Conservation (phyloP, 139 green algal species). For the Helicosporidium sp. region DNA sequence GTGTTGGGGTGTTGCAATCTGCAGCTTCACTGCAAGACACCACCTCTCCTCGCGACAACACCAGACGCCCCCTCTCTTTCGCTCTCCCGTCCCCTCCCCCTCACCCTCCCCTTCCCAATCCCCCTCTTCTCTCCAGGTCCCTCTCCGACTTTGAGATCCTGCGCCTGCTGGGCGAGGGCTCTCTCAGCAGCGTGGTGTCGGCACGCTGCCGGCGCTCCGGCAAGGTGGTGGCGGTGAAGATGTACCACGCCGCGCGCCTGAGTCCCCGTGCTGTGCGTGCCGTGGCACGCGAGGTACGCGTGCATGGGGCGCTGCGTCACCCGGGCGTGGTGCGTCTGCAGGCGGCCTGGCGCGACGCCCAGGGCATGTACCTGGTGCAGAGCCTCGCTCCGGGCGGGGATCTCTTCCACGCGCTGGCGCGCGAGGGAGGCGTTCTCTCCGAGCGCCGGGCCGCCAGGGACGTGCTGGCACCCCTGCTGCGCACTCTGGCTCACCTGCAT, state of each 20-base stretch:
- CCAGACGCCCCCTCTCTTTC: no score
- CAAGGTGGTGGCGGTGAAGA: slow-evolving; percentile 43
- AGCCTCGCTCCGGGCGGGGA: slow-evolving; percentile 32
- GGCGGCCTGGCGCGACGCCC: slow-evolving; percentile 56
- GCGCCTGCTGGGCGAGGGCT: slow-evolving; percentile 11
- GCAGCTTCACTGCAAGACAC: no score
- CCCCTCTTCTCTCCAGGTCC: no score
- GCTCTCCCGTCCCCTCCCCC: no score
- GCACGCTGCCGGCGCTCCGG: slow-evolving; percentile 27
- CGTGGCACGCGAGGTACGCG: slow-evolving; percentile 51
- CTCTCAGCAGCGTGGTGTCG: slow-evolving; percentile 13
- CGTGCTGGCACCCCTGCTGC: no score
- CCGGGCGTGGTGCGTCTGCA: slow-evolving; percentile 50
- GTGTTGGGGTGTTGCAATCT: no score
- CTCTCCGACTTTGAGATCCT: slow-evolving; percentile 10
- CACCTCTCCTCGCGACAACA: no score
- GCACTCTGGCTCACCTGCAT: no score
- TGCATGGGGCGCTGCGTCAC: slow-evolving; percentile 51
- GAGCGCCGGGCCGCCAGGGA: no score
- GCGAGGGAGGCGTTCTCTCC: no score
- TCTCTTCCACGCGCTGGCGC: no score
- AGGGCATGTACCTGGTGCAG: slow-evolving; percentile 62
- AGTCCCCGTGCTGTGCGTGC: slow-evolving; percentile 21
- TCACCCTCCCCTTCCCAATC: no score
- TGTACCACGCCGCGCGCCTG: slow-evolving; percentile 49